Evolutionary conservation across 2,329 filamentous ascomycete species (phyloP), one percentile per base, ranked within the genome.

Genomic region (Remersonia thermophila): DNA sequence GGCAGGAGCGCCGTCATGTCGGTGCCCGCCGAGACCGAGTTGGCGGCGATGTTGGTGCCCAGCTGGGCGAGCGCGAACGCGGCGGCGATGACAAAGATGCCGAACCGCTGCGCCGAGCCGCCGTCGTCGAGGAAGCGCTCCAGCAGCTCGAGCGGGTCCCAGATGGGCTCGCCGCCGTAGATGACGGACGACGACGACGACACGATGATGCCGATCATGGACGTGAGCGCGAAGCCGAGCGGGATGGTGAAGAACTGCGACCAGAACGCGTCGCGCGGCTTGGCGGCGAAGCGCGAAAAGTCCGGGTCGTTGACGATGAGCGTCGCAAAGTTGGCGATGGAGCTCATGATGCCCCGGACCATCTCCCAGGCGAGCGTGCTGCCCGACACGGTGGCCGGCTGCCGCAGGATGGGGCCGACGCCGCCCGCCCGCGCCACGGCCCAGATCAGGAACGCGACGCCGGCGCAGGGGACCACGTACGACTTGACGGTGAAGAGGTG

Each of bases 401-500:
- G 80, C 38, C 77, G 67, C 16, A 94, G 69, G 47, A 95, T 84
- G 1, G 85, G 84, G 2, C 87, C 87, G 39, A 87, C 70, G 1
- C 86, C 87, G 30, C 85, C 74, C 20, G 87, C 87, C 17, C 81
- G 74, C 26, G 83, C 77, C 17, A 93, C 69, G 2, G 83, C 73
- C 87, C 87, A 95, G 51, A 84, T 80, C 57, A 94, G 82, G 57
- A 91, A 91, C 11, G 82, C 76, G 33, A 94, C 66, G 34, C 82
- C 86, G n/a, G 84, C 85, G 27, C 70, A 68, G 0, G 87, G 87
- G 0, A 91, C 86, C 41, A 93, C 73, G 52, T 77, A 82, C 1
- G 87, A 77, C 62, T 95, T 95, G 52, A 84, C 81, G 0, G 86
- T 94, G 61, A 94, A 94, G 3, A 94, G 65, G 55, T 94, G 86